Conservation (phyloP, 371 early-diverging fungal species). For the Mortierella sp. region DNA sequence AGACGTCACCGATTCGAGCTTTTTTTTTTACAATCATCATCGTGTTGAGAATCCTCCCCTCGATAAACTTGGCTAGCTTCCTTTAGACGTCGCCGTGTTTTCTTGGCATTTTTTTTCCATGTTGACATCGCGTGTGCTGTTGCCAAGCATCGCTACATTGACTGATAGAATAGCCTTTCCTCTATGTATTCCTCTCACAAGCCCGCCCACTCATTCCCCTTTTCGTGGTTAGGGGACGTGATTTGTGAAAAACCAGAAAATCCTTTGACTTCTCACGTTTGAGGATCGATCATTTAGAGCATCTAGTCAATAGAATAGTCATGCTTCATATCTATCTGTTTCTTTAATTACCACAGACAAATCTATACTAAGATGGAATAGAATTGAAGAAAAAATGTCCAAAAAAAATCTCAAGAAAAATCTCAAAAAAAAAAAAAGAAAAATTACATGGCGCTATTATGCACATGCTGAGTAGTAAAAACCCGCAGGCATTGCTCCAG, state of each 20-base stretch:
- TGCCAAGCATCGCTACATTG: not conserved
- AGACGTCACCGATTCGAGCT: not conserved
- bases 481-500: slow-evolving; percentile 53
- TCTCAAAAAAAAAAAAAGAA: slow-evolving; percentile 8
- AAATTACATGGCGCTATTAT: not conserved
- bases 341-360: too few species aligned
- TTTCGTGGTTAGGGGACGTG: too few species aligned
- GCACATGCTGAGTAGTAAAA: slow-evolving; percentile 26
- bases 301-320: too few species aligned
- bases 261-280: too few species aligned
- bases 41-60: too few species aligned
- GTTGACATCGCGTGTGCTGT: not conserved
- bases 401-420: not conserved
- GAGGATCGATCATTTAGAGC: too few species aligned
- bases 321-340: too few species aligned
- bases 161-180: too few species aligned
- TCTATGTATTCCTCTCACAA: too few species aligned
- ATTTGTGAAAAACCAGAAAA: too few species aligned
- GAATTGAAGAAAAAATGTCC: not conserved
- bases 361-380: not conserved
- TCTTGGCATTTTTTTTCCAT: slow-evolving; percentile 3
- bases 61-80: too few species aligned
- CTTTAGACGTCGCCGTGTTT: not conserved
- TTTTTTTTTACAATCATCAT: not conserved
- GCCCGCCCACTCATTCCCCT: too few species aligned